These are phyloP conservation scores for Microbotryomycetes sp. DNA, from an alignment of 1,284 basidiomycete genomes.

Conservation along the genomic window DNA sequence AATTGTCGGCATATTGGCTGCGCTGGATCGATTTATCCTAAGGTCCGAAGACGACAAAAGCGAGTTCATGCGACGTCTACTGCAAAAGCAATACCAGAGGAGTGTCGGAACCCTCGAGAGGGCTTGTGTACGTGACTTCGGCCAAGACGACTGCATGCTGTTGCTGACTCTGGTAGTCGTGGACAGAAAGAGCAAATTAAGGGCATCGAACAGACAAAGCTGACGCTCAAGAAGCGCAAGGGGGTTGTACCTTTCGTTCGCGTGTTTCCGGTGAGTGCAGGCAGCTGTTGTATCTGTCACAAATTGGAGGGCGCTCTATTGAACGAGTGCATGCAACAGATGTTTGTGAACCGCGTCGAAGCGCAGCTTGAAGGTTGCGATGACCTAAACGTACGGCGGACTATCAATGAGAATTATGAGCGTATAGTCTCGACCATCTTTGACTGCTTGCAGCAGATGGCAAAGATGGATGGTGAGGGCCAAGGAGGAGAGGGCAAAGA, in stretches of 20 bases:
- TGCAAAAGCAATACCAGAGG: constrained; percentile 75
- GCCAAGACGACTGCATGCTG: neutral
- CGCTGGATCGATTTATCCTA: constrained; percentile 67
- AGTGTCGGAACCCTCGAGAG: constrained; percentile 20
- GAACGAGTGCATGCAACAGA: no score
- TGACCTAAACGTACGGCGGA: constrained; percentile 66
- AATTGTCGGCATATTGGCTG: constrained; percentile 73
- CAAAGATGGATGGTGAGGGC: constrained; percentile 66
- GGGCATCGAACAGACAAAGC: constrained; percentile 80
- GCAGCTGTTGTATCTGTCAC: neutral
- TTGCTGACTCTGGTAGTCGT: constrained; percentile 6
- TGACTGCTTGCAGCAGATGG: constrained; percentile 86
- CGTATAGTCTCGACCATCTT: constrained; percentile 83
- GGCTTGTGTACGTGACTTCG: constrained; percentile 13
- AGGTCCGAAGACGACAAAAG: constrained; percentile 75
- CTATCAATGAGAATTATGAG: constrained; percentile 78
- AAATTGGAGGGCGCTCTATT: no score
- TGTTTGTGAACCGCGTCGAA: constrained; percentile 76
- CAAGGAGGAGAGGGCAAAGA: constrained; percentile 76
- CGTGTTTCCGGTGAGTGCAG: constrained; percentile 70
- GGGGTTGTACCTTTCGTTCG: constrained; percentile 91
- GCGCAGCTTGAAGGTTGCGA: constrained; percentile 73
- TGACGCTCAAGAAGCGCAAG: constrained; percentile 83
- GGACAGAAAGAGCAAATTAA: constrained; percentile 65
- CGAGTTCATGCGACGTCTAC: constrained; percentile 61